Percentiles rank a stretch among this genome's conserved stretches.
Evolutionary conservation across 2,329 filamentous ascomycete species (phyloP).

Genomic region (Volutella citrinella): DNA sequence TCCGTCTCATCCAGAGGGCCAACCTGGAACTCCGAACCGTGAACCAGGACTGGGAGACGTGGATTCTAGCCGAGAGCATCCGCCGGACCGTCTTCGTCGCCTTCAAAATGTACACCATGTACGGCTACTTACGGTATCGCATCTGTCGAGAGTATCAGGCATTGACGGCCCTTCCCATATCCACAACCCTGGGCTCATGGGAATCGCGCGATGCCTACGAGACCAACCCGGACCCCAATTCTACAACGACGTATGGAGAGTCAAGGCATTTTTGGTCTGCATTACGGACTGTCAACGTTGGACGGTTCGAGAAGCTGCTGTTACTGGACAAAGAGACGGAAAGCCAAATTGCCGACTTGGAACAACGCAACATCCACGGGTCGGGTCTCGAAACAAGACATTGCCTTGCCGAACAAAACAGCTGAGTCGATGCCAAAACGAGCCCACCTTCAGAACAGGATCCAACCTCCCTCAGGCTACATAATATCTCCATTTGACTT

Average conservation of each 20-base stretch:
- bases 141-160: not conserved
- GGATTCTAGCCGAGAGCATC: slow-evolving; percentile 12
- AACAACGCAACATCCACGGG: too few relatives aligned
- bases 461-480: too few relatives aligned
- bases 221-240: not conserved
- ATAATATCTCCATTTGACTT: too few relatives aligned
- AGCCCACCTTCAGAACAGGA: too few relatives aligned
- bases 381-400: too few relatives aligned
- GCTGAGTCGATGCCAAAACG: too few relatives aligned
- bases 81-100: slow-evolving; percentile 11
- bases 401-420: too few relatives aligned
- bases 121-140: not conserved
- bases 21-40: slow-evolving; percentile 3
- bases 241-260: not conserved
- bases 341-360: too few relatives aligned
- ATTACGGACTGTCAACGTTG: too few relatives aligned
- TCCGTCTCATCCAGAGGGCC: slow-evolving; percentile 4
- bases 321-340: too few relatives aligned
- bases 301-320: too few relatives aligned
- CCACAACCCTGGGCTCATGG: not conserved
- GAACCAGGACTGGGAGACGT: slow-evolving; percentile 6
- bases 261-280: too few relatives aligned
- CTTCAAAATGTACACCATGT: slow-evolving; percentile 11
- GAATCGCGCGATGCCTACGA: not conserved
- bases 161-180: slow-evolving; percentile 1